Evolutionary conservation across 2,329 filamentous ascomycete genomes (phyloP), one percentile per base, ranked within the genome.

Genomic region (Diplodia sapinea): DNA sequence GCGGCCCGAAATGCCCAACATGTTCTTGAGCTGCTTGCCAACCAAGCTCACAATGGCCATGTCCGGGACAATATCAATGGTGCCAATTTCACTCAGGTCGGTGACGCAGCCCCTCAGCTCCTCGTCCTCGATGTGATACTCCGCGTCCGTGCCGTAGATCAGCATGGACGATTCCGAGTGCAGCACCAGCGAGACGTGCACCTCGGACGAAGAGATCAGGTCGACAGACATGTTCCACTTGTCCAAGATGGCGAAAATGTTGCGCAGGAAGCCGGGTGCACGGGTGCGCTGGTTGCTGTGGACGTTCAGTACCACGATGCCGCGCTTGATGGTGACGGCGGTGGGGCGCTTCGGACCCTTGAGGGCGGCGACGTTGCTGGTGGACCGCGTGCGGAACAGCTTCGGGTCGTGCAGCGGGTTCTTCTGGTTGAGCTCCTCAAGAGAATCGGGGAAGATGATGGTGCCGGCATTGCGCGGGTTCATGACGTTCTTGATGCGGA

Each of bases 1-100:
- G 73, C 87, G 89, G 33, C 95, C 95, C 8, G 92, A 92, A 70
- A 99, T 93, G 70, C 95, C 95, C 67, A 84, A 79, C 93, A 98
- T 97, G 79, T 97, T 95, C 84, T 97, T 96, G 89, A 99, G 92
- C 80, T 98, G 93, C 69, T 92, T 92, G 59, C 95, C 95, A 0
- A 99, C 94, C 64, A 99, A 82, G 74, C 93, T 97, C 69, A 99
- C 85, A 76, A 99, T 99, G 9, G 94, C 93, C 94, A 99, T 97
- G 75, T 93, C 88, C 2, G 90, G 87, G 38, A 97, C 87, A 49
- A 98, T 89, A 76, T 95, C 96, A 66, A 99, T 94, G 51, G 95
- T 91, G 11, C 95, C 95, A 74, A 92, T 94, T 70, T 91, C 87
- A 69, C 88, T 84, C 31, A 99, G 83, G 75, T 95, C 91, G 68